Evolutionary conservation across 768 basidiomycete genomes (phyloP), one percentile per base, ranked within the genome.

Genomic region (Trametes gibbosa): DNA sequence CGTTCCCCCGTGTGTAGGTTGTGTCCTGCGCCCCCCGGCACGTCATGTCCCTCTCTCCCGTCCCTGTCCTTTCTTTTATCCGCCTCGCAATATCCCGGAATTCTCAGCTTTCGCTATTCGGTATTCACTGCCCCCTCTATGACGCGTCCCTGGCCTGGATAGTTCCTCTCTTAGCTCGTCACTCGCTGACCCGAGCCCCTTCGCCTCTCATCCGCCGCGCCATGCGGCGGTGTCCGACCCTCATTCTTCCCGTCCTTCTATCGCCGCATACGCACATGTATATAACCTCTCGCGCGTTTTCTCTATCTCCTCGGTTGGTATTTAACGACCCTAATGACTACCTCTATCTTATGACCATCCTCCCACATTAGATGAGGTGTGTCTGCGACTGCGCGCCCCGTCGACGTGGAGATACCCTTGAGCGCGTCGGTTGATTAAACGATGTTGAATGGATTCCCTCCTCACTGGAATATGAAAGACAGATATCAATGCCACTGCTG

Each of bases 251-350:
- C 48, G 24, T 40, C 32, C 19, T 48, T 32, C 46, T 16, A 27
- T 25, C 47, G 50, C 32, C 50, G 37, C 61, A 52, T 53, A 49
- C 48, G 48, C 53, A 53, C 41, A 62, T 58, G 52, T 62, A 58
- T 47, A 62, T 57, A 57, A 6, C 29, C 32, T 32, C 17, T 53
- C 47, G 10, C 46, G 32, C 50, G 34, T 43, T 47, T 19, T 13
- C 45, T 34, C 42, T 60, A 34, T 60, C 32, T 47, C 51, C 50
- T 58, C 61, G 61, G 61, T 58, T 58, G 53, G 56, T 62, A 62
- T 62, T 62, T 62, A 62, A 62, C 61, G 61, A 62, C 61, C 29
- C 46, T 62, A 62, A 62, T 62, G 61, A 62, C 55, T 34, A 37
- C 56, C 56, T 58, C 56, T 52, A 57, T 62, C 56, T 58, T 58